phyloP scores from a whole-genome alignment of 1,139 yeast genomes.

The Pneumocystis canis region DNA sequence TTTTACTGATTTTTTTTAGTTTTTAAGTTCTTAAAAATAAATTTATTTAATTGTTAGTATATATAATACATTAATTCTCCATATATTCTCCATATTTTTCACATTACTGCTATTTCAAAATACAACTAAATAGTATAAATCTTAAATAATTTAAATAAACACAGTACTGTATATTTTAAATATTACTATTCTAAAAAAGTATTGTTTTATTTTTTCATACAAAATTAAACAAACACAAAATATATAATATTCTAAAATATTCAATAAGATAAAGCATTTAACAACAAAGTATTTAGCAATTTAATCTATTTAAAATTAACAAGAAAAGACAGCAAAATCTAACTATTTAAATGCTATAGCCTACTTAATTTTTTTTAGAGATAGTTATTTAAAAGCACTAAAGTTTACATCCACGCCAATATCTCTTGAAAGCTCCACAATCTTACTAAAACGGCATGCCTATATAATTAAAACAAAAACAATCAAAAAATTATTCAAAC shows the following conservation, averaged over 20 bases:
- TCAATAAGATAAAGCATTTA: background rate
- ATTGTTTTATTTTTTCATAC: too few species aligned
- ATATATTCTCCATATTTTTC: slow-evolving; percentile 55
- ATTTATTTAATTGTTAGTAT: slow-evolving; percentile 72
- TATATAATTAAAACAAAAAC: background rate
- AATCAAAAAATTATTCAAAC: slow-evolving; percentile 37
- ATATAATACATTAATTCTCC: slow-evolving; percentile 69
- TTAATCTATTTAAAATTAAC: too few species aligned
- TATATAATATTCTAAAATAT: background rate
- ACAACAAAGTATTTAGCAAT: too few species aligned
- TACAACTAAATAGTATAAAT: slow-evolving; percentile 38
- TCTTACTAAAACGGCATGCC: slow-evolving; percentile 5
- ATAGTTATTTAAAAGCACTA: background rate
- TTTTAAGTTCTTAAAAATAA: slow-evolving; percentile 28
- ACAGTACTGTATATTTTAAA: too few species aligned
- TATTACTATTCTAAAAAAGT: too few species aligned
- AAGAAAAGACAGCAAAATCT: background rate
- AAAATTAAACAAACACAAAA: background rate
- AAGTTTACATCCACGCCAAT: background rate
- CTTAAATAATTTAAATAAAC: slow-evolving; percentile 41
- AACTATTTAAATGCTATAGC: background rate
- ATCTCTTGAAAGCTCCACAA: slow-evolving; percentile 5
- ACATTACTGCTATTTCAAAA: slow-evolving; percentile 52
- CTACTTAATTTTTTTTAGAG: background rate
- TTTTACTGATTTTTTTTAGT: background rate